These are phyloP conservation scores for Suhomyces bolitotheri DNA, from an alignment of 1,139 yeast species.

Conservation along the genomic window DNA sequence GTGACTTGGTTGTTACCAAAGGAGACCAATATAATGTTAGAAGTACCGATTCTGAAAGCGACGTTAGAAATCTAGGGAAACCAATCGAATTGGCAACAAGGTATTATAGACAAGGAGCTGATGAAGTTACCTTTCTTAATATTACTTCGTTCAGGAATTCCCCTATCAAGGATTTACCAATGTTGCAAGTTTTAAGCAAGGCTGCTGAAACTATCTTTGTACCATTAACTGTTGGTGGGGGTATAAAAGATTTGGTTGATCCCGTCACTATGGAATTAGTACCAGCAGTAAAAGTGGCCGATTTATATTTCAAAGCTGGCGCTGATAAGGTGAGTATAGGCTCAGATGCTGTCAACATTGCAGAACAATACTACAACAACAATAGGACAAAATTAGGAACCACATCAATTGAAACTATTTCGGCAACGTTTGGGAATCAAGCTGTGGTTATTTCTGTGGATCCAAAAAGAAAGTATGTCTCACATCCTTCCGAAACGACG, in stretches of 20 bases:
- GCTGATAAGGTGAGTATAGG: slow-evolving; percentile 98
- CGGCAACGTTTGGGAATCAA: slow-evolving; percentile 88
- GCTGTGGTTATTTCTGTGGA: slow-evolving; percentile 97
- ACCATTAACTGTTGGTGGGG: slow-evolving; percentile 97
- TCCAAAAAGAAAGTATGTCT: slow-evolving; percentile 81
- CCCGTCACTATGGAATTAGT: slow-evolving; percentile 69
- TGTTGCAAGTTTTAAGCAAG: slow-evolving; percentile 80
- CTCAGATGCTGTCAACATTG: slow-evolving; percentile 92
- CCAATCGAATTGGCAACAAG: slow-evolving; percentile 92
- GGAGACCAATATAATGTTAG: slow-evolving; percentile 98
- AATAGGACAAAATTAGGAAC: slow-evolving; percentile 63
- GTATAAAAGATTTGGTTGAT: slow-evolving; percentile 85
- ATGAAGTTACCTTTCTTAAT: slow-evolving; percentile 90
- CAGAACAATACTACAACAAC: slow-evolving; percentile 70
- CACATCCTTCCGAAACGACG: slow-evolving; percentile 56
- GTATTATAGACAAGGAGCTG: slow-evolving; percentile 93
- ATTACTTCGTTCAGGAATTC: slow-evolving; percentile 94
- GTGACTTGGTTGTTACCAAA: slow-evolving; percentile 94
- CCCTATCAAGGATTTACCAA: slow-evolving; percentile 88
- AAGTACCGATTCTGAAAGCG: slow-evolving; percentile 47
- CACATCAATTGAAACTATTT: slow-evolving; percentile 88
- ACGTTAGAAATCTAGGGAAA: slow-evolving; percentile 89
- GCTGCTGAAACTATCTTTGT: slow-evolving; percentile 93
- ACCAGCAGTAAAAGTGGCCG: slow-evolving; percentile 88
- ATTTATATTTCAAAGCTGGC: slow-evolving; percentile 88